A percentile compares a stretch with the other conserved stretches of the same genome.
Conservation (phyloP, 345 rosid species). For the Citrus inodora region DNA sequence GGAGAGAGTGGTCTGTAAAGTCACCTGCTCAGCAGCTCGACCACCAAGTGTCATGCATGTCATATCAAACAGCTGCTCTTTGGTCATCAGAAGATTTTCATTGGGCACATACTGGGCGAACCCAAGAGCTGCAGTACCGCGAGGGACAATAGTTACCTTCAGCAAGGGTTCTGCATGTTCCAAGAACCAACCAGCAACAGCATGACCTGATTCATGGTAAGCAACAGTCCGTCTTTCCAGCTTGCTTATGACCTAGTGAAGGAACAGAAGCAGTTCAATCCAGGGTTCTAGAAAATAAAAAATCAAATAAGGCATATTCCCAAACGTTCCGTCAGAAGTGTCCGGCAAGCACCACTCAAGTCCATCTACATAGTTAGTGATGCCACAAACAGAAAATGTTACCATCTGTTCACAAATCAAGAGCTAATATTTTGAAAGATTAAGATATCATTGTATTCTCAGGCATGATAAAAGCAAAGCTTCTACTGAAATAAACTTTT, state of each 20-base stretch:
- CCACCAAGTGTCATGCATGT: constrained; percentile 61
- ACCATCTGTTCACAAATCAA: background rate
- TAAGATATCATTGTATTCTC: background rate
- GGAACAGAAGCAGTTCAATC: background rate
- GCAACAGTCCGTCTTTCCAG: constrained; percentile 48
- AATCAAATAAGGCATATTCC: background rate
- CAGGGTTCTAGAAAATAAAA: background rate
- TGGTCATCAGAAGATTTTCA: constrained; percentile 52
- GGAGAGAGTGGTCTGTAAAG: background rate
- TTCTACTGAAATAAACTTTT: background rate
- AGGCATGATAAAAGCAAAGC: background rate
- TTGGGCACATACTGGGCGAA: constrained; percentile 58
- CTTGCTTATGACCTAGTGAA: constrained; percentile 41
- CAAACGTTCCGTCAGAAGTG: background rate
- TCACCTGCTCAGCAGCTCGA: constrained; percentile 59
- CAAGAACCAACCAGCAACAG: constrained; percentile 55
- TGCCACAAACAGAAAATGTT: background rate
- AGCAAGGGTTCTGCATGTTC: constrained; percentile 60
- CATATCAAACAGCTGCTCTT: constrained; percentile 55
- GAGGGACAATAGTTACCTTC: constrained; percentile 56
- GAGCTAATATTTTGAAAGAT: background rate
- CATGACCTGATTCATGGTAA: constrained; percentile 66
- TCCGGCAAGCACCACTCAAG: background rate
- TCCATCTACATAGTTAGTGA: background rate
- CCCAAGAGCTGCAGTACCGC: constrained; percentile 52